Conservation (phyloP, 768 basidiomycete species). For the Kwoniella sp. region DNA sequence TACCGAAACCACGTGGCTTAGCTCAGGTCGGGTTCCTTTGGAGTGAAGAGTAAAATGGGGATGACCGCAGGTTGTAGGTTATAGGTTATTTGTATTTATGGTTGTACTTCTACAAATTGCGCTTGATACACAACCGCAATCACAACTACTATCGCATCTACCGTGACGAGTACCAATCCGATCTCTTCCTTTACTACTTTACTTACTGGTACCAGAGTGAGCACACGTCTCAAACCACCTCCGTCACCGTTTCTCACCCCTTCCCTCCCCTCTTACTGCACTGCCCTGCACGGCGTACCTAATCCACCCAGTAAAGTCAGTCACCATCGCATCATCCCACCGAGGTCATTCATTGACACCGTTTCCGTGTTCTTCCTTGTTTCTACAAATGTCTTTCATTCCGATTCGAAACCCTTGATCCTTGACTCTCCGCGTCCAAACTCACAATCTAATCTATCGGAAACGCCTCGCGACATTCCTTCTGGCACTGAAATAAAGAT, state of each 20-base stretch:
- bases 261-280: not conserved
- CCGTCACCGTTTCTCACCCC: not conserved
- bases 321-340: not conserved
- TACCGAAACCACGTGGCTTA: not conserved
- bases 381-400: slow-evolving; percentile 2
- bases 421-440: not conserved
- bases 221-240: no score
- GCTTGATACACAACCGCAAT: no score
- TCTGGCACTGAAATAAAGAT: no score
- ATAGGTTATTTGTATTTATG: not conserved
- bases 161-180: not conserved
- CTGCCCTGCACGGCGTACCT: no score
- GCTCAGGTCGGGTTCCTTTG: slow-evolving; percentile 1
- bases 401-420: not conserved
- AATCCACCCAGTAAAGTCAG: no score
- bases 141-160: not conserved
- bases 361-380: not conserved
- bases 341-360: not conserved
- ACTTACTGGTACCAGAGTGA: no score
- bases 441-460: not conserved
- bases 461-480: no score
- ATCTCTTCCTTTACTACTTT: not conserved
- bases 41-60: not conserved
- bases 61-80: not conserved
- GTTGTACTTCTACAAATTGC: not conserved